Evolutionary conservation across 257 asterid species (phyloP).

Genomic region (Handroanthus guayacan): DNA sequence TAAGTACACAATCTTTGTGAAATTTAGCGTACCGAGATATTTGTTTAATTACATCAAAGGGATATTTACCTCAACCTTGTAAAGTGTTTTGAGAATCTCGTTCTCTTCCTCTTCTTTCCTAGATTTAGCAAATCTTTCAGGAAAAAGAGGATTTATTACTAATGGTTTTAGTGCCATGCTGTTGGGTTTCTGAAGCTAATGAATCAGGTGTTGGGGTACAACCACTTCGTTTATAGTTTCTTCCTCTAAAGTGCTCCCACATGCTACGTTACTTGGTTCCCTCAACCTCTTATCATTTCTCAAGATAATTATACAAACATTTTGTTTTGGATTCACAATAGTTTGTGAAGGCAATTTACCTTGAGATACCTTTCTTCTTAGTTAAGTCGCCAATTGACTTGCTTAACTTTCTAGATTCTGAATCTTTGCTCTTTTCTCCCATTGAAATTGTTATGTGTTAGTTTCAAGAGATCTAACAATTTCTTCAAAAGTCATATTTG

Average conservation of each 20-base stretch:
- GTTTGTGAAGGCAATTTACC: background rate
- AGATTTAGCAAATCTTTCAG: background rate
- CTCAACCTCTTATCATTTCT: background rate
- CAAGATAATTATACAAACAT: background rate
- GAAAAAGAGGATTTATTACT: background rate
- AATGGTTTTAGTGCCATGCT: background rate
- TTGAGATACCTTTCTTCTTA: background rate
- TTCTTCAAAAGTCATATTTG: background rate
- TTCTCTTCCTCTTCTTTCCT: background rate
- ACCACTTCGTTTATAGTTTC: background rate
- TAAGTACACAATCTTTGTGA: background rate
- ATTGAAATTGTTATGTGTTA: no score
- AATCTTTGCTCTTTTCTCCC: background rate
- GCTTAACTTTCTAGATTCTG: background rate
- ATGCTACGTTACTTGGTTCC: background rate
- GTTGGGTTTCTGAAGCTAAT: background rate
- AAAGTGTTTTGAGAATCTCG: background rate
- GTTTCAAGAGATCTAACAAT: background rate
- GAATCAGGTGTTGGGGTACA: no score
- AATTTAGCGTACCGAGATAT: background rate
- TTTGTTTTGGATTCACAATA: background rate
- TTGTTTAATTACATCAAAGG: background rate
- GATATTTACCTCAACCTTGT: background rate
- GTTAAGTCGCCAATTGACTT: background rate
- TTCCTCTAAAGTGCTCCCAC: background rate